Evolutionary conservation across 2,329 filamentous ascomycete genomes (phyloP), one percentile per base, ranked within the genome.

Genomic region (Exophiala calicioides): DNA sequence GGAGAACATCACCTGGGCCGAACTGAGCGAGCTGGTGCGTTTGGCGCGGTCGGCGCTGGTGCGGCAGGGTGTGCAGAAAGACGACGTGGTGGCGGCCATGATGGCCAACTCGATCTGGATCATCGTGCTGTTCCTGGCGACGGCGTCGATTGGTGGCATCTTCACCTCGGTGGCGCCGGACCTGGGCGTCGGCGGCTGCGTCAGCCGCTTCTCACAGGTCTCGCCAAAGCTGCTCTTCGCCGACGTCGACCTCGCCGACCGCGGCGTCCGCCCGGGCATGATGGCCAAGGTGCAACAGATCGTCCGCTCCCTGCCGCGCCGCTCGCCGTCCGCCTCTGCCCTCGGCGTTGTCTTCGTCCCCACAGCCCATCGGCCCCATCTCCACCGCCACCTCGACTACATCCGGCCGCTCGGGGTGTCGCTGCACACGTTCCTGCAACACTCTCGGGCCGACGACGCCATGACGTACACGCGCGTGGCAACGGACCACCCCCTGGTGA

Each of bases 211-310:
- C 23, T 59, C 64, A 41, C 69, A 73, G 53, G 67, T 72, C 19
- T 61, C 62, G 5, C 69, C 70, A 1, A 61, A 56, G 2, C 60
- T 72, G 3, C 54, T 73, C 5, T 71, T 73, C 50, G 66, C 64
- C 2, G 70, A 73, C 49, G 63, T 62, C 57, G 88, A 93, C 58
- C 81, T 77, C 20, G 78, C 87, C 0, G 68, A 90, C 2, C 93
- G 93, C 57, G 91, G 90, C 55, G 85, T 86, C 36, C 87, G 86
- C 64, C 79, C 73, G 0, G 85, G 90, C 58, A 71, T 94, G 29
- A 73, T 85, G 3, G 66, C 72, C 1, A 93, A 93, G 68, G 90
- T 94, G 68, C 63, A 65, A n/a, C 78, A 84, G 29, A 75, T 88
- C 9, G 74, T 84, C 0, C 63, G 69, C 1, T 85, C 85, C 0